Evolutionary conservation across 1,139 yeast species (phyloP).

Genomic region (Ogataea hybrid): DNA sequence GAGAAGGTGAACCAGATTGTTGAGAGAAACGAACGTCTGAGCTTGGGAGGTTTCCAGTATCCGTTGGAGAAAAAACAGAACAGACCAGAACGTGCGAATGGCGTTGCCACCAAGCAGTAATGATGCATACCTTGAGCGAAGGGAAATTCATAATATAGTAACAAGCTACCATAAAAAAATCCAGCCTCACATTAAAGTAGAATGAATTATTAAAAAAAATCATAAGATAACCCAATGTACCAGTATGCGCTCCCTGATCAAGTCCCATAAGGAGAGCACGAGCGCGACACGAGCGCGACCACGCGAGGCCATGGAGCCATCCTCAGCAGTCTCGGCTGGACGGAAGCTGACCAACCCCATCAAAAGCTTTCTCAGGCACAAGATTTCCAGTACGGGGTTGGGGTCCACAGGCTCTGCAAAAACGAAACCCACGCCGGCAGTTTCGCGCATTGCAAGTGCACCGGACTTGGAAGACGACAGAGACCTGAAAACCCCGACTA

Average conservation of each 20-base stretch:
- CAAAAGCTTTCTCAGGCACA: slow-evolving; percentile 27
- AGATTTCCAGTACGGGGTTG: slow-evolving; percentile 20
- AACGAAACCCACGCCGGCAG: background rate
- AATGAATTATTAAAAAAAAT: background rate
- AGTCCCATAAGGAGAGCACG: slow-evolving; percentile 37
- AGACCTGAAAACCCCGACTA: slow-evolving; percentile 12
- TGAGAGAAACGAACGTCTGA: slow-evolving; percentile 83
- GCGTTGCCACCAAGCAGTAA: slow-evolving; percentile 12
- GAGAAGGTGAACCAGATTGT: slow-evolving; percentile 81
- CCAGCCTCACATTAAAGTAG: background rate
- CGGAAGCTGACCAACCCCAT: slow-evolving; percentile 20
- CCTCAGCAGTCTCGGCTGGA: slow-evolving; percentile 16
- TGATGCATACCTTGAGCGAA: slow-evolving; percentile 4
- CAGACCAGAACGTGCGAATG: slow-evolving; percentile 7
- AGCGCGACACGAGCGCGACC: slow-evolving; percentile 24
- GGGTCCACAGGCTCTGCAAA: slow-evolving; percentile 2
- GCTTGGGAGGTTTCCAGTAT: slow-evolving; percentile 65
- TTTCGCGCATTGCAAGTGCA: background rate
- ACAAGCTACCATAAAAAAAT: slow-evolving; percentile 6
- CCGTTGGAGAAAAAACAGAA: slow-evolving; percentile 22
- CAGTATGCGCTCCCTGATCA: slow-evolving; percentile 47
- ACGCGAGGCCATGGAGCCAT: slow-evolving; percentile 3
- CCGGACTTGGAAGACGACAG: background rate
- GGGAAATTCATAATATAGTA: slow-evolving; percentile 1
- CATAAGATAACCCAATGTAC: background rate